Base-by-base conservation (phyloP, 495 filamentous ascomycete genomes). In the Aspergillus hancockii region DNA sequence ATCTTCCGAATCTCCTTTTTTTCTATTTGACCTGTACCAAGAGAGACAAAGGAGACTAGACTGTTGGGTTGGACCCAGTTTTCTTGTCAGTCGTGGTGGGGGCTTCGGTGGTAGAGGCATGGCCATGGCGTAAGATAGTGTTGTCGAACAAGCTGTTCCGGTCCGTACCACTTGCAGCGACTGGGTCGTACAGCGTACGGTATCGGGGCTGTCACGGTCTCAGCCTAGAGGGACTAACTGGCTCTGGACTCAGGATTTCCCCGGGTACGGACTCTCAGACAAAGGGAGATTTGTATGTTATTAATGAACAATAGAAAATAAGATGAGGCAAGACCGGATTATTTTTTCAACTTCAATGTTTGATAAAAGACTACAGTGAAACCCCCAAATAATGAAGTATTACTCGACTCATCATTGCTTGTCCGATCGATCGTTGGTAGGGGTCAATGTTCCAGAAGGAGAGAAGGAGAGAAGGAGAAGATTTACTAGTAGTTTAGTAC, bases 61-160 rank as follows among this genome's bases (percentile, higher is more conserved):
- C 41, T 31, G 41, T 47, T 47, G 40, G 21, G 47, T 62, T 54
- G 22, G 50, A 51, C 23, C 50, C 61, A 63, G 43, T 47, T 47
- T 63, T 63, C 46, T 57, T 60, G 53, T 60, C 56, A 60, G 19
- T 61, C 32, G 31, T 55, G 19, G 57, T 57, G 59, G 52, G 59
- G 63, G 50, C 51, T 36, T 32, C n/a, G 19, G 56, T 58, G 55
- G 55, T 53, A 55, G 55, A 57, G 55, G 53, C 61, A 55, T 59
- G 61, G 61, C 52, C 46, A 63, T 59, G 55, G 55, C 60, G 55
- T 59, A 54, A 25, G 22, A 31, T 32, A 49, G 32, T 18, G 22
- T 47, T 23, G 36, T 57, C 21, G 46, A 55, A 36, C 36, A 32
- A 55, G 51, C 32, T 50, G 43, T 55, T 32, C 34, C 47, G 22